These are phyloP conservation scores for Leccinum pachyderme DNA, from an alignment of 1,284 basidiomycete species.

Conservation along the genomic window DNA sequence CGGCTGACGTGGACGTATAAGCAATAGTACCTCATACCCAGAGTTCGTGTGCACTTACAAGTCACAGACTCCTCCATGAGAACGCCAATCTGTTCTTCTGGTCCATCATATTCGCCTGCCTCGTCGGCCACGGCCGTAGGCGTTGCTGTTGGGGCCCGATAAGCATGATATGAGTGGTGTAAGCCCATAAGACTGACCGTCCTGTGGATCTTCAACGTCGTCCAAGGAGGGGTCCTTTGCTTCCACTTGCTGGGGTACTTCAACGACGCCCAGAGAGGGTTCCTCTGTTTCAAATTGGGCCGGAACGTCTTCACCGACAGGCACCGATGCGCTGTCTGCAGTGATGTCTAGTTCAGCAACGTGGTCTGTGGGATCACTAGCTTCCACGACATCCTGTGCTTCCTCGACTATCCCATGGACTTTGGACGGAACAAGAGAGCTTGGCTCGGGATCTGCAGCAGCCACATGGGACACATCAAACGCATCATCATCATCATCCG, in stretches of 20 bases:
- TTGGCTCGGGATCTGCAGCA: background rate
- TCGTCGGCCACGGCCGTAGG: background rate
- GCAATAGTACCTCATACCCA: background rate
- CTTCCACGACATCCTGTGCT: background rate
- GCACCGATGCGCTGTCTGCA: background rate
- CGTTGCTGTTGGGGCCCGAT: background rate
- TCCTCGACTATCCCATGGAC: background rate
- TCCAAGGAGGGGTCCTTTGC: background rate
- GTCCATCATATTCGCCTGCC: background rate
- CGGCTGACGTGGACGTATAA: conserved; percentile 7
- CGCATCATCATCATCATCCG: background rate
- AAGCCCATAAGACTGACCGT: conserved; percentile 3
- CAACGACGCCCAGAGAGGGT: background rate
- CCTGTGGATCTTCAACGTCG: background rate
- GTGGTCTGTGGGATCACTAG: background rate
- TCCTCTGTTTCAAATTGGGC: background rate
- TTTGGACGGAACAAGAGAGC: background rate
- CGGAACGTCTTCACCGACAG: conserved; percentile 1
- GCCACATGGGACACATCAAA: background rate
- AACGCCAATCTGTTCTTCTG: background rate
- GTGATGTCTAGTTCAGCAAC: background rate
- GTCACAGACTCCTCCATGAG: background rate
- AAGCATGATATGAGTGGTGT: background rate
- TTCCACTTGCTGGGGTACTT: background rate
- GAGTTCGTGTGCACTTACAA: conserved; percentile 11